Evolutionary conservation across 2,329 filamentous ascomycete species (phyloP).

Genomic region (Didymella arachidicola): DNA sequence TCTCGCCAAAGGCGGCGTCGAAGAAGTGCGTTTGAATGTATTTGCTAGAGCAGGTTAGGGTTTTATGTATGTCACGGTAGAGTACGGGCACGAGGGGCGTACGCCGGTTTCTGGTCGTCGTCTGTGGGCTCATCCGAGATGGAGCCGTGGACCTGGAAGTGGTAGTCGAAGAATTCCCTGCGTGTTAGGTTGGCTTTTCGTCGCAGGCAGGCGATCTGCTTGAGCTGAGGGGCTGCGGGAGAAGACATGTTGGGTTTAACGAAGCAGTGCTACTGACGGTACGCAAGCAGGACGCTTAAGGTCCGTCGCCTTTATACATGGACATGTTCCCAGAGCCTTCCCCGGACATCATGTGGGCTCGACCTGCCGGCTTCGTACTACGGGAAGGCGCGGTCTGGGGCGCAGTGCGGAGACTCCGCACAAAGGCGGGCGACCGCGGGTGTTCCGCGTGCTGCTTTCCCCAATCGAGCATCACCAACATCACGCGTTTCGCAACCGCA

Average conservation of each 20-base stretch:
- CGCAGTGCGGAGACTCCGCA: neutral
- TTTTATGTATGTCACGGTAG: neutral
- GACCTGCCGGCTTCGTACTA: neutral
- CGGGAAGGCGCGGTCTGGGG: neutral
- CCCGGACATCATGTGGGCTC: no score
- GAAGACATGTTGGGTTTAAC: neutral
- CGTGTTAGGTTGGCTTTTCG: conserved; percentile 9
- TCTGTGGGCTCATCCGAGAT: conserved; percentile 1
- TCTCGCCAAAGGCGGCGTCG: neutral
- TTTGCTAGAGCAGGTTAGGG: neutral
- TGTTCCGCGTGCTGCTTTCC: neutral
- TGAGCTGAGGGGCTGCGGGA: neutral
- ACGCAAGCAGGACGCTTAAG: no score
- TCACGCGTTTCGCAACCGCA: neutral
- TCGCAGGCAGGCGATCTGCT: conserved; percentile 8
- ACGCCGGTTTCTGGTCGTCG: conserved; percentile 1
- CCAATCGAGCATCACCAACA: neutral
- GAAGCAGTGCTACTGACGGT: no score
- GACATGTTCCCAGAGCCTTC: no score
- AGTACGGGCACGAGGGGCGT: neutral
- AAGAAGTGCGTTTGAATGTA: neutral
- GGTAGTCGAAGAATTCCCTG: conserved; percentile 14
- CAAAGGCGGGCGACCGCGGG: neutral
- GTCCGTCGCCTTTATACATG: no score
- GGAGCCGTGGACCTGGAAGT: conserved; percentile 6